Evolutionary conservation across 768 basidiomycete genomes (phyloP).

Genomic region (Tricholomella constricta): DNA sequence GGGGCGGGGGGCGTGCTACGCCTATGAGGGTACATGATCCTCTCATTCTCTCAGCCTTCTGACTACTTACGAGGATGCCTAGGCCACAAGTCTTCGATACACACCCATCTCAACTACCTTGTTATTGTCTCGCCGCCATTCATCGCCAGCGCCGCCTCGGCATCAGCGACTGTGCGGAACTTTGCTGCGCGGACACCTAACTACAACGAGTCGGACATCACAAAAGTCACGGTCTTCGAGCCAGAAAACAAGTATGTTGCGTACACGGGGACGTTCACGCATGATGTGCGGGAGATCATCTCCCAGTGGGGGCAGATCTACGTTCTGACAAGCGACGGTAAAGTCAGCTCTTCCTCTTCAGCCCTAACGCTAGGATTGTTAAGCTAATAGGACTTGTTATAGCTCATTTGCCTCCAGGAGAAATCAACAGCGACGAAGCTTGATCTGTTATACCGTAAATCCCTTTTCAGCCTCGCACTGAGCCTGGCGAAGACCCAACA

Average conservation of each 20-base stretch:
- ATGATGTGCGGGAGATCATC: constrained; percentile 82
- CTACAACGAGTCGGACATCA: constrained; percentile 57
- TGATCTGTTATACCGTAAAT: constrained; percentile 80
- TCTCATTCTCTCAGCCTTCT: not conserved
- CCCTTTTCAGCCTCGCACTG: constrained; percentile 78
- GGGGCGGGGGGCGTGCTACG: constrained; percentile 81
- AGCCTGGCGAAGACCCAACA: constrained; percentile 80
- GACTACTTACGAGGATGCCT: constrained; percentile 4
- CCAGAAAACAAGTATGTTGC: constrained; percentile 90
- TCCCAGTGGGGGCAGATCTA: constrained; percentile 83
- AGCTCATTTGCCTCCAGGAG: constrained; percentile 73
- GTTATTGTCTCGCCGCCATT: constrained; percentile 90
- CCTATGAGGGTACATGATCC: constrained; percentile 75
- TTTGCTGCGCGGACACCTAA: constrained; percentile 56
- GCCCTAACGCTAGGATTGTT: too few relatives aligned
- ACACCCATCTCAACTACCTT: constrained; percentile 80
- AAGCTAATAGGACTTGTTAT: too few relatives aligned
- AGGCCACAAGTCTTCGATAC: constrained; percentile 80
- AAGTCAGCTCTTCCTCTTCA: constrained; percentile 47
- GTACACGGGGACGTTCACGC: constrained; percentile 77
- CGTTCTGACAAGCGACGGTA: constrained; percentile 76
- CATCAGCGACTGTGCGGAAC: constrained; percentile 76
- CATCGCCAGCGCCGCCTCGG: constrained; percentile 60
- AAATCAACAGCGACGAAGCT: constrained; percentile 85
- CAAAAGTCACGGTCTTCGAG: constrained; percentile 86